Percentiles rank a stretch among this genome's conserved stretches.
These are phyloP conservation scores for Coniochaeta sp. DNA, from an alignment of 2,329 filamentous ascomycete genomes.

Conservation along the genomic window DNA sequence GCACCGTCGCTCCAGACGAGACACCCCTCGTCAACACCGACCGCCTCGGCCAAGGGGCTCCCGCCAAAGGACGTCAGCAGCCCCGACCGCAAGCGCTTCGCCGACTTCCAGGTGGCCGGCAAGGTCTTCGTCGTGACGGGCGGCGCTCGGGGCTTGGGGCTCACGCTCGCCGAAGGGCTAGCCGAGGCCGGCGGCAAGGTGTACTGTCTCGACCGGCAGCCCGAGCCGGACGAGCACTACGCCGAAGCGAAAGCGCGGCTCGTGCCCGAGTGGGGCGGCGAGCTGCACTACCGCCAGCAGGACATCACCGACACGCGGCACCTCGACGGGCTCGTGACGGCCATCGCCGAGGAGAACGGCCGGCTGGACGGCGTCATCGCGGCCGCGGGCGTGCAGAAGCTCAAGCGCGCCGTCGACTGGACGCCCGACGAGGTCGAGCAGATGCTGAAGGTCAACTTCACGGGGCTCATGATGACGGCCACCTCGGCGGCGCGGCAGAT, in stretches of 20 bases:
- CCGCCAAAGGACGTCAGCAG: constrained; percentile 17
- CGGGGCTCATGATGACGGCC: constrained; percentile 63
- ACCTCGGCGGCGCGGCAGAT: constrained; percentile 62
- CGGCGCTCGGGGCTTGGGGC: constrained; percentile 63
- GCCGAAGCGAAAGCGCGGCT: constrained; percentile 51
- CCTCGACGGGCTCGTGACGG: constrained; percentile 50
- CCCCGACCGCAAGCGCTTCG: constrained; percentile 30
- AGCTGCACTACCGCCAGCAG: constrained; percentile 58
- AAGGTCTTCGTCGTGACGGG: constrained; percentile 66
- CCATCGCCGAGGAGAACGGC: constrained; percentile 53
- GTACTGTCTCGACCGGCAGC: constrained; percentile 48
- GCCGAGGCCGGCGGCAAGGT: constrained; percentile 68
- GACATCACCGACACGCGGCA: constrained; percentile 57
- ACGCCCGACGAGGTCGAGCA: constrained; percentile 46
- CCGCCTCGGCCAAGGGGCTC: background rate
- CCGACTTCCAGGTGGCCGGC: constrained; percentile 63
- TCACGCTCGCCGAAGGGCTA: constrained; percentile 66
- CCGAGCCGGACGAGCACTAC: constrained; percentile 46
- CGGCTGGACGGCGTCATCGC: constrained; percentile 63
- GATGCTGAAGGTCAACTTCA: constrained; percentile 65
- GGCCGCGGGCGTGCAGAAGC: constrained; percentile 61
- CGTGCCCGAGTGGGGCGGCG: constrained; percentile 56
- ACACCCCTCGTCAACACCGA: background rate
- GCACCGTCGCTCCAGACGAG: background rate
- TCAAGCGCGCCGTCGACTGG: constrained; percentile 62